phyloP scores from a whole-genome alignment of 345 rosid species.

The Lagerstroemia speciosa region DNA sequence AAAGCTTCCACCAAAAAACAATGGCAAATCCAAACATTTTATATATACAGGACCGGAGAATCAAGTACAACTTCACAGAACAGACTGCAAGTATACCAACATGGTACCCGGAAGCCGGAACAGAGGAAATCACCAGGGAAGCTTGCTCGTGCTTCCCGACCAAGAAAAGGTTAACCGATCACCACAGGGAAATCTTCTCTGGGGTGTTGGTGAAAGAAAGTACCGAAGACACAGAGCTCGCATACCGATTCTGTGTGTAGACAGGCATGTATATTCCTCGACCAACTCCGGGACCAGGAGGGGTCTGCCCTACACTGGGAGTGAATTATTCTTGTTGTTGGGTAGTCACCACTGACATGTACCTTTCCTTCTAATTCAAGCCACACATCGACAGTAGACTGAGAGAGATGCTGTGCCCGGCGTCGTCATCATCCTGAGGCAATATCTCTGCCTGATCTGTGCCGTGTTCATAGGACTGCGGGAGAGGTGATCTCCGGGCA shows the following conservation, averaged over 20 bases:
- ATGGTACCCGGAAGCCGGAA: no score
- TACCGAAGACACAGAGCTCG: no score
- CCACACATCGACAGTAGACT: slow-evolving; percentile 11
- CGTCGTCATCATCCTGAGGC: background rate
- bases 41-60: no score
- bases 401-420: slow-evolving; percentile 1
- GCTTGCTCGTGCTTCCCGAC: no score
- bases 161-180: background rate
- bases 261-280: background rate
- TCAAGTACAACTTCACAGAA: background rate
- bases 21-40: background rate
- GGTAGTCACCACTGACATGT: slow-evolving; percentile 13
- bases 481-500: background rate
- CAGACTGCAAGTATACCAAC: no score
- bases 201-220: background rate
- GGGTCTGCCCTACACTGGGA: slow-evolving; percentile 6
- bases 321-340: slow-evolving; percentile 14
- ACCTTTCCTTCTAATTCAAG: slow-evolving; percentile 29
- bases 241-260: background rate
- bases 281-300: slow-evolving; percentile 22
- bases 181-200: background rate
- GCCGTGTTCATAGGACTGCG: background rate
- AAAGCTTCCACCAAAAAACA: slow-evolving; percentile 4
- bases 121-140: no score
- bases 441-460: background rate